These are phyloP conservation scores for Thelonectria blattea DNA, from an alignment of 2,329 filamentous ascomycete species.

Conservation along the genomic window DNA sequence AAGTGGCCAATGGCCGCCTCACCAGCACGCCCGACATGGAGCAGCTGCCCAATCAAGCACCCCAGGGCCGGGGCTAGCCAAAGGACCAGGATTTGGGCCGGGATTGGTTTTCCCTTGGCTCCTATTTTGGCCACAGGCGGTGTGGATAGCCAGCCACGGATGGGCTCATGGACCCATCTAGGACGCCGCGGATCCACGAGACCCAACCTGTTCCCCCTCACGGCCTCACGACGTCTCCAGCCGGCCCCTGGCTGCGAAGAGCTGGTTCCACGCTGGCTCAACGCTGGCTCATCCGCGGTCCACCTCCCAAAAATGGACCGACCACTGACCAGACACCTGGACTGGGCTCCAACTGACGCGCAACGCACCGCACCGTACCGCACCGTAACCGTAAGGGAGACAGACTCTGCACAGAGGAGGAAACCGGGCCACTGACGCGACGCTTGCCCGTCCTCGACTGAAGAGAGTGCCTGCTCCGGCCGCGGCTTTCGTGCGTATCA, in stretches of 20 bases:
- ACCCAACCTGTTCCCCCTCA: constrained; percentile 4
- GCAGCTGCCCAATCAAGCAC: constrained; percentile 58
- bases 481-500: no score
- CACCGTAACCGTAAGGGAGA: constrained; percentile 6
- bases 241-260: constrained; percentile 17
- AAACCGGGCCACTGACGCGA: constrained; percentile 15
- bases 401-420: constrained; percentile 5
- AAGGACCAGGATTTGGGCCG: constrained; percentile 47
- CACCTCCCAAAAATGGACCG: constrained; percentile 33
- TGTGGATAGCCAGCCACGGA: constrained; percentile 35
- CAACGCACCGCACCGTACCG: constrained; percentile 28
- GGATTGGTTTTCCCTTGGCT: constrained; percentile 42
- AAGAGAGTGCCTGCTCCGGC: constrained; percentile 10
- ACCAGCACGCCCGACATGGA: constrained; percentile 49
- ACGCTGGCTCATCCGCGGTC: constrained; percentile 22
- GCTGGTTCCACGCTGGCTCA: constrained; percentile 13
- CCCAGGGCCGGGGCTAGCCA: constrained; percentile 54
- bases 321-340: constrained; percentile 29
- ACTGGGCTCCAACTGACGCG: constrained; percentile 32
- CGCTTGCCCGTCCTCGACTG: constrained; percentile 4
- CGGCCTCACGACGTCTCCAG: not conserved
- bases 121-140: constrained; percentile 44
- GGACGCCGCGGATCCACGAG: constrained; percentile 11
- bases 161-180: constrained; percentile 28
- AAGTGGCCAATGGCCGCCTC: constrained; percentile 56